A percentile compares a stretch with the other conserved stretches of the same genome.
These are phyloP conservation scores for Hypocrella siamensis DNA, from an alignment of 2,329 filamentous ascomycete species.

Conservation along the genomic window DNA sequence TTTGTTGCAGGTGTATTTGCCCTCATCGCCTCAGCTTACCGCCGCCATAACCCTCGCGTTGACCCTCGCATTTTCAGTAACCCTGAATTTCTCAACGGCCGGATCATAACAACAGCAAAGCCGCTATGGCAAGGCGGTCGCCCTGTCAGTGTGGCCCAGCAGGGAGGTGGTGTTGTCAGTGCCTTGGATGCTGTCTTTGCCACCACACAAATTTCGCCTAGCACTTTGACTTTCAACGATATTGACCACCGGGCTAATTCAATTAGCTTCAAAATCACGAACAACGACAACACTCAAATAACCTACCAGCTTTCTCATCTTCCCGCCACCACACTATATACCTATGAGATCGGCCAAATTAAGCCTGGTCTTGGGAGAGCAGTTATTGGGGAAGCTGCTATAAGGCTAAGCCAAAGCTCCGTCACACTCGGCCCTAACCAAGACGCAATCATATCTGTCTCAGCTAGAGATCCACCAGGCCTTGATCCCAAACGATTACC, in stretches of 20 bases:
- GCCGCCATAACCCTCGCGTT: too few relatives aligned
- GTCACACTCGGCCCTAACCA: too few relatives aligned
- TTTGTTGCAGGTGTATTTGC: slow-evolving; percentile 2
- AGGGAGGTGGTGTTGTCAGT: slow-evolving; percentile 37
- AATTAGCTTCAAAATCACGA: neutral
- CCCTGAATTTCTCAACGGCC: slow-evolving; percentile 1
- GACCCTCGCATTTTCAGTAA: slow-evolving; percentile 1
- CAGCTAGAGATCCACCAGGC: too few relatives aligned
- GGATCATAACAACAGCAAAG: slow-evolving; percentile 2
- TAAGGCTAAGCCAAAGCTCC: too few relatives aligned
- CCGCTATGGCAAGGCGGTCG: slow-evolving; percentile 1
- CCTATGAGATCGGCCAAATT: too few relatives aligned
- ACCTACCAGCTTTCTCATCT: slow-evolving; percentile 1
- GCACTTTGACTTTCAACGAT: slow-evolving; percentile 41
- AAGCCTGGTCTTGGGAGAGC: too few relatives aligned
- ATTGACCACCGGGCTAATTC: slow-evolving; percentile 14
- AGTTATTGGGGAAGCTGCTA: too few relatives aligned
- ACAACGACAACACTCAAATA: neutral
- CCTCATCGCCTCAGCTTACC: slow-evolving; percentile 1
- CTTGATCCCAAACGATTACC: too few relatives aligned
- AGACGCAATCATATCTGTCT: too few relatives aligned
- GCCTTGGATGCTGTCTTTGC: slow-evolving; percentile 35
- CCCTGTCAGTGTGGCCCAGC: slow-evolving; percentile 7
- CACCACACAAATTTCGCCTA: slow-evolving; percentile 29
- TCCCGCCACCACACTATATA: neutral